A percentile compares a stretch with the other conserved stretches of the same genome.
Conservation (phyloP, 352 stramenopile species). For the Pythium myriotylum region DNA sequence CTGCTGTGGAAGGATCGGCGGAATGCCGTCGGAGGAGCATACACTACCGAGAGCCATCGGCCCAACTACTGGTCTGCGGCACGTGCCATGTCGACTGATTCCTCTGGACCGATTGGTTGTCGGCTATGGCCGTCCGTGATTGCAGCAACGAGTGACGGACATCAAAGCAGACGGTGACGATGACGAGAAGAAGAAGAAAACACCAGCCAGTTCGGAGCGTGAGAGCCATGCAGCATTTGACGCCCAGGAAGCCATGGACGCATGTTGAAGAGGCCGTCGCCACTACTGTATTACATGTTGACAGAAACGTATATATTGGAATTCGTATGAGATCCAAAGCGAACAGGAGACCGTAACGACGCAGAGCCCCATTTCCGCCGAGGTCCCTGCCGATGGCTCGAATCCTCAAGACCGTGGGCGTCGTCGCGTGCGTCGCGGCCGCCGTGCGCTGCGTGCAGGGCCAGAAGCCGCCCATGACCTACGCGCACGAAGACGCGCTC, state of each 20-base stretch:
- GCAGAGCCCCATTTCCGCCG: background rate
- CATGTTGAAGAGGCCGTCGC: constrained; percentile 2
- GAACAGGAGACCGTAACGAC: background rate
- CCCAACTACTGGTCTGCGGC: too few relatives aligned
- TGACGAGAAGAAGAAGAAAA: too few relatives aligned
- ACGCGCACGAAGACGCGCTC: constrained; percentile 26
- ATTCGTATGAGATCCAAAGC: constrained; percentile 11
- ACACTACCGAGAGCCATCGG: too few relatives aligned
- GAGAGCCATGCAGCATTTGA: constrained; percentile 3
- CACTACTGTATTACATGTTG: constrained; percentile 21
- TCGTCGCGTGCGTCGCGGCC: background rate
- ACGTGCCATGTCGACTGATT: too few relatives aligned
- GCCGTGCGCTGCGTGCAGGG: background rate
- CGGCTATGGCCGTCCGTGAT: too few relatives aligned
- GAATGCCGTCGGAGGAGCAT: too few relatives aligned
- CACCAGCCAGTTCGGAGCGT: background rate
- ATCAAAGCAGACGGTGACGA: too few relatives aligned
- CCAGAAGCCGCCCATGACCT: constrained; percentile 23
- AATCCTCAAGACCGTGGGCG: background rate
- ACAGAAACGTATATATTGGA: constrained; percentile 19
- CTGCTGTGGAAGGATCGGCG: too few relatives aligned
- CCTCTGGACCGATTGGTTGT: too few relatives aligned
- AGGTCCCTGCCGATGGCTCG: background rate
- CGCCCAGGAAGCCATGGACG: background rate
- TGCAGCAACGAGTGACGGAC: too few relatives aligned